phyloP scores from a whole-genome alignment of 768 basidiomycete species.

The Boletellus emodensis region DNA sequence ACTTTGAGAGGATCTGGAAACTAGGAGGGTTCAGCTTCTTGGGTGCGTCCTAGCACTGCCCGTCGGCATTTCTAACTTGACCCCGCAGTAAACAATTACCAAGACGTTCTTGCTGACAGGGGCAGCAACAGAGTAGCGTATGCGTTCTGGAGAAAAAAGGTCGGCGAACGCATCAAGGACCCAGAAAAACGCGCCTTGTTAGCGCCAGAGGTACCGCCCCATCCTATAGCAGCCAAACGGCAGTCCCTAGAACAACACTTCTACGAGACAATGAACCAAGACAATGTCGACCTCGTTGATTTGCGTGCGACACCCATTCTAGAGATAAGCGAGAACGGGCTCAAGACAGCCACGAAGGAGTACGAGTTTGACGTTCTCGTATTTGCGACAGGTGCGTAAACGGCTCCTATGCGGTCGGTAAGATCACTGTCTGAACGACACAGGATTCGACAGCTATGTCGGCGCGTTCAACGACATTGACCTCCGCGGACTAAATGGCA shows the following conservation, averaged over 20 bases:
- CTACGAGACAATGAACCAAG: constrained; percentile 14
- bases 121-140: constrained; percentile 3
- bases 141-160: constrained; percentile 14
- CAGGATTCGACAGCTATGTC: constrained; percentile 11
- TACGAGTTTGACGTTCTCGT: constrained; percentile 12
- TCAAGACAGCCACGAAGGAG: constrained; percentile 6
- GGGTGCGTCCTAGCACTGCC: background rate
- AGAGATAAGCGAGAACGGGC: constrained; percentile 7
- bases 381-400: constrained; percentile 14
- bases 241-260: constrained; percentile 7
- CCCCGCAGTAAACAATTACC: constrained; percentile 5
- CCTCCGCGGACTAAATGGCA: constrained; percentile 8
- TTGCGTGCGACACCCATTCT: constrained; percentile 3
- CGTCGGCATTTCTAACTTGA: background rate
- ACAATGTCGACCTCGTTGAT: constrained; percentile 16
- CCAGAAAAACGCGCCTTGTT: constrained; percentile 10
- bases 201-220: constrained; percentile 11
- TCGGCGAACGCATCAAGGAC: constrained; percentile 11
- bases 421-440: background rate
- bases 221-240: constrained; percentile 9
- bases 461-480: constrained; percentile 8
- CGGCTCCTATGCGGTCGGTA: background rate
- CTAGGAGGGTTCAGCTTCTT: constrained; percentile 6
- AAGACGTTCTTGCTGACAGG: background rate
- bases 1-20: constrained; percentile 10